Evolutionary conservation across 1,284 basidiomycete species (phyloP), one percentile per base, ranked within the genome.

Genomic region (Ustilago crameri): DNA sequence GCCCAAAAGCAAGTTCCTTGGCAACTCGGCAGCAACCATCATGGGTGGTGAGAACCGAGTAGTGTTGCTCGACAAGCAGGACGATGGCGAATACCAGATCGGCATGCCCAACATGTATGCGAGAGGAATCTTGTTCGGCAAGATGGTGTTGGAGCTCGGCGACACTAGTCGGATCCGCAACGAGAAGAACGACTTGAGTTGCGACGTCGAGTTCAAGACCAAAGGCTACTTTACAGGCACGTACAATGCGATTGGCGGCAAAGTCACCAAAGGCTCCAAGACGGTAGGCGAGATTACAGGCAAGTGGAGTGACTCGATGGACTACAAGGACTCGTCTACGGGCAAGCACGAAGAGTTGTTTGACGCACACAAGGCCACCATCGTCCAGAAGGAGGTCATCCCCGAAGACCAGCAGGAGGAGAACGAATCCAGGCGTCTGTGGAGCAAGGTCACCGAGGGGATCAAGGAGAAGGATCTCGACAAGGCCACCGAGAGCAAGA

Each of bases 191-290:
- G 89, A 90, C 27, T 85, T 93, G 66, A 86, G 84, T 44, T 92
- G 91, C 69, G 93, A 97, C 81, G 86, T 98, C 40, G 94, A 97
- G 76, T 99, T 98, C 87, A 98, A 98, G 87, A 96, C 93, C 23
- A 98, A 97, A 51, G 95, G 95, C 23, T 98, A 95, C 88, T 97
- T 97, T 84, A 94, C 93, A 1, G 95, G 95, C 17, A 91, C 91
- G 24, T 98, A 98, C 86, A 98, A 99, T 82, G 89, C 90, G 23
- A 90, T 99, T 60, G 84, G 88, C 5, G 96, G 95, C 30, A 89
- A 90, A 69, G 88, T 98, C 71, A 90, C 90, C n/a, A 87, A 87
- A 61, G 86, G 87, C n/a, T 83, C 84, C 40, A 85, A 84, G n/a
- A 90, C 93, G 2, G 86, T 92, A 17, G 95, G 95, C 10, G 94